Evolutionary conservation across 176 grass and related monocot species (phyloP).

Genomic region (Melocanna baccifera): DNA sequence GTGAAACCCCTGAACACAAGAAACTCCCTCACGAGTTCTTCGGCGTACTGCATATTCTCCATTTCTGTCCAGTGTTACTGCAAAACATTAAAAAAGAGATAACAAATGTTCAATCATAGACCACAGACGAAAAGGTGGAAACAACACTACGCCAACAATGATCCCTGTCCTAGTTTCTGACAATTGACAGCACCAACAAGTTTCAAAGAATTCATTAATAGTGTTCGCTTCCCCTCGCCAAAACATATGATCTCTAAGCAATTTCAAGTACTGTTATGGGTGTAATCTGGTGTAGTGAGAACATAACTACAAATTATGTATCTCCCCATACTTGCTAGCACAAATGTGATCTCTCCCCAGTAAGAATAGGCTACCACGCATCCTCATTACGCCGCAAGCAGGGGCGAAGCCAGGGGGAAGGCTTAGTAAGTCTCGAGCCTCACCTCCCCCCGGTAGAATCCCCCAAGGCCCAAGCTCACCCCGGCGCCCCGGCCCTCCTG

Average conservation of each 20-base stretch:
- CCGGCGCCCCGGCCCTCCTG: too few species aligned
- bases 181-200: background rate
- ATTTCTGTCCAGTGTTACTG: constrained; percentile 42
- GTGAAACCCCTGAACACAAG: constrained; percentile 91
- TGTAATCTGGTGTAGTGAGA: background rate
- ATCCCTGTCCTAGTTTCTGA: background rate
- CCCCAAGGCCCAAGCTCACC: too few species aligned
- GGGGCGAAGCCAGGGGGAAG: too few species aligned
- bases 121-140: background rate
- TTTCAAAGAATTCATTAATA: background rate
- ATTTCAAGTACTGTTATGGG: background rate
- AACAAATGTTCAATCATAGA: background rate
- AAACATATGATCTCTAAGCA: constrained; percentile 4
- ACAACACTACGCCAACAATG: background rate
- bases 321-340: background rate
- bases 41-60: constrained; percentile 88
- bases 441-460: too few species aligned
- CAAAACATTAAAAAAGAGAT: background rate
- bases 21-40: constrained; percentile 87
- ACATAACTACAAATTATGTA: background rate
- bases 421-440: too few species aligned
- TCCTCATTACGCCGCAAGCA: background rate
- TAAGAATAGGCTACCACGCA: background rate
- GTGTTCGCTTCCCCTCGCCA: background rate
- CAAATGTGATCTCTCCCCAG: background rate